These are phyloP conservation scores for Yamadazyma buinensis DNA, from an alignment of 1,139 yeast genomes.

Conservation along the genomic window DNA sequence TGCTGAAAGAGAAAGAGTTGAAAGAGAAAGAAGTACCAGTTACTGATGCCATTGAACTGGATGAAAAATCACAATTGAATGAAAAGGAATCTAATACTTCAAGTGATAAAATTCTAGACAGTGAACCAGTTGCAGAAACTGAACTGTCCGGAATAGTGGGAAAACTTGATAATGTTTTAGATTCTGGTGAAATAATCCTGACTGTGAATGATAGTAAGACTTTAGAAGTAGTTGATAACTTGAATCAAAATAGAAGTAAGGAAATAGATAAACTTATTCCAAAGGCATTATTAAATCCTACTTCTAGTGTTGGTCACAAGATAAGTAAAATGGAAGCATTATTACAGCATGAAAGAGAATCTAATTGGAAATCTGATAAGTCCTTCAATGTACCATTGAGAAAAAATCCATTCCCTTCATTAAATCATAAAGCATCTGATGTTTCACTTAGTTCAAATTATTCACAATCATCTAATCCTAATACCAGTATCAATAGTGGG, in stretches of 20 bases:
- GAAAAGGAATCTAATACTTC: slow-evolving; percentile 2
- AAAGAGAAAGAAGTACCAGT: background rate
- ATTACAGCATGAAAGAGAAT: slow-evolving; percentile 8
- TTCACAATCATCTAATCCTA: slow-evolving; percentile 4
- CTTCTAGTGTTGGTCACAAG: slow-evolving; percentile 18
- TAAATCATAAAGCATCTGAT: slow-evolving; percentile 16
- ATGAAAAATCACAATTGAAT: background rate
- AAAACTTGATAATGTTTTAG: background rate
- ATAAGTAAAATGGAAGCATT: slow-evolving; percentile 27
- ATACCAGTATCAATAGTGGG: too few relatives aligned
- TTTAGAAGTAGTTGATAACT: background rate
- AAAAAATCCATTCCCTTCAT: slow-evolving; percentile 1
- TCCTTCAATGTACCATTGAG: slow-evolving; percentile 4
- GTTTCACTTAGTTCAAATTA: slow-evolving; percentile 9
- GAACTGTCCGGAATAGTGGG: too few relatives aligned
- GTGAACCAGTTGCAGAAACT: background rate
- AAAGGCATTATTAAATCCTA: slow-evolving; percentile 18
- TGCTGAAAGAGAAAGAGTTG: slow-evolving; percentile 3
- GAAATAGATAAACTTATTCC: slow-evolving; percentile 24
- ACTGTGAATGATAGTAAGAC: background rate
- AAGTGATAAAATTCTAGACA: background rate
- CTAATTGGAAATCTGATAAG: background rate
- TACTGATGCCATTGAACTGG: background rate
- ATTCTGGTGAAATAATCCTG: background rate
- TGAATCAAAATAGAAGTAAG: slow-evolving; percentile 13